Conservation (phyloP, 345 rosid genomes). For the Lepidium aucheri region DNA sequence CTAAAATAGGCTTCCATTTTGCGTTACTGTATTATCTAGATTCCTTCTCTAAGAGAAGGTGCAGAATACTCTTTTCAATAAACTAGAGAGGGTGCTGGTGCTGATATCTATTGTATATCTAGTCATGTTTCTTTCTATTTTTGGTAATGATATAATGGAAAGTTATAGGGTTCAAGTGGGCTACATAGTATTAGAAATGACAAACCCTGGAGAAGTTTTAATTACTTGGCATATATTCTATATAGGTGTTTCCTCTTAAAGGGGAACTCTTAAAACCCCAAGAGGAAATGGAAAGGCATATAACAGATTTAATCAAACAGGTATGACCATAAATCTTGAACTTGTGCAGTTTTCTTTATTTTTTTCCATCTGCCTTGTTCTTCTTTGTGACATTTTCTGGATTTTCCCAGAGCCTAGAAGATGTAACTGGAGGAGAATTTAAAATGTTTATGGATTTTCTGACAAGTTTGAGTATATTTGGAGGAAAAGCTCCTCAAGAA, state of each 20-base stretch:
- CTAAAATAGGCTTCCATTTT: not conserved
- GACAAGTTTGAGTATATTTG: constrained; percentile 80
- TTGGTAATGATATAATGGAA: not conserved
- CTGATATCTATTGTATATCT: not conserved
- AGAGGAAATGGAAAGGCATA: constrained; percentile 94
- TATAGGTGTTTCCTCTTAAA: constrained; percentile 85
- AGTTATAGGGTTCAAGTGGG: not conserved
- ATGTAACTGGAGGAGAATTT: constrained; percentile 95
- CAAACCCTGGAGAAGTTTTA: not conserved
- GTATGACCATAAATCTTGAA: constrained; percentile 25
- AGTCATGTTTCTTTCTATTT: not conserved
- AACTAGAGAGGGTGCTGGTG: not conserved
- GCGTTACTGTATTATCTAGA: not conserved
- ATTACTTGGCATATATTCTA: constrained; percentile 1
- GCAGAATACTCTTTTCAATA: not conserved
- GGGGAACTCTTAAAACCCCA: constrained; percentile 88
- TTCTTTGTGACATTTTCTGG: not conserved
- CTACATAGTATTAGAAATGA: not conserved
- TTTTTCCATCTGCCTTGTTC: not conserved
- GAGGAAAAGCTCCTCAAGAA: constrained; percentile 88
- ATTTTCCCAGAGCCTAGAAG: constrained; percentile 70
- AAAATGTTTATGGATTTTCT: constrained; percentile 99
- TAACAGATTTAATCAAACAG: constrained; percentile 86
- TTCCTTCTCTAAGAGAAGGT: not conserved
- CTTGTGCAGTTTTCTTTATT: not conserved